Percentiles rank a stretch among this genome's conserved stretches.
These are phyloP conservation scores for Pontederia crassipes DNA, from an alignment of 176 grass and related monocot genomes.

Conservation along the genomic window DNA sequence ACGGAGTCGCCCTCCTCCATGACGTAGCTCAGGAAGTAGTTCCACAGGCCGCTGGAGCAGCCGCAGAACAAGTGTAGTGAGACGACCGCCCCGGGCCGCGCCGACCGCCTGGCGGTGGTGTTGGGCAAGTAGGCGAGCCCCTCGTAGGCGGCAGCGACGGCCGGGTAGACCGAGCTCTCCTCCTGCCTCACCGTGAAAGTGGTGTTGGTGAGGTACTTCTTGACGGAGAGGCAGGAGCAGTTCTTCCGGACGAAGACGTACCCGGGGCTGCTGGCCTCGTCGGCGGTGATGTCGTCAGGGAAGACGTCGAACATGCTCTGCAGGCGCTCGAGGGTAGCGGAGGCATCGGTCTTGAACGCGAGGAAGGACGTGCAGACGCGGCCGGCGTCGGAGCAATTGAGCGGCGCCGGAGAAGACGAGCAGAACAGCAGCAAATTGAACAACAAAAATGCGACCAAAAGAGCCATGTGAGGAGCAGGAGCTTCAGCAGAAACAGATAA, in stretches of 20 bases:
- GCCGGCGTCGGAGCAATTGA: slow-evolving; percentile 68
- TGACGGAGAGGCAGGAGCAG: slow-evolving; percentile 77
- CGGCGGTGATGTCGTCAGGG: slow-evolving; percentile 63
- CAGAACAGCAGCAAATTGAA: too few relatives aligned
- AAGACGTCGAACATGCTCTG: slow-evolving; percentile 86
- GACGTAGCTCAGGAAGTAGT: slow-evolving; percentile 89
- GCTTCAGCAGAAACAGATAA: too few relatives aligned
- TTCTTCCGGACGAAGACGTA: slow-evolving; percentile 94
- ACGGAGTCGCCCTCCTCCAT: slow-evolving; percentile 68
- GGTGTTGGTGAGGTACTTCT: slow-evolving; percentile 86
- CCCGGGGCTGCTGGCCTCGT: slow-evolving; percentile 65
- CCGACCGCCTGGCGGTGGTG: slow-evolving; percentile 14
- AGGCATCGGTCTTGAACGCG: slow-evolving; percentile 38
- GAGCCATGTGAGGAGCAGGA: too few relatives aligned
- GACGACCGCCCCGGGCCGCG: slow-evolving; percentile 55
- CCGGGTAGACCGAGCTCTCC: slow-evolving; percentile 22
- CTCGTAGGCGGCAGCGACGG: slow-evolving; percentile 5
- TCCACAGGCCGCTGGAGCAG: slow-evolving; percentile 85
- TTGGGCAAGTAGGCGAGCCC: slow-evolving; percentile 13
- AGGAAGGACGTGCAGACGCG: slow-evolving; percentile 95
- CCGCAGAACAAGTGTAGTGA: slow-evolving; percentile 91
- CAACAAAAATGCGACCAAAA: too few relatives aligned
- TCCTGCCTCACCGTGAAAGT: slow-evolving; percentile 51
- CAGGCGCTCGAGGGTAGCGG: slow-evolving; percentile 32
- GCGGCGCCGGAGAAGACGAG: slow-evolving; percentile 34